Evolutionary conservation across 768 basidiomycete genomes (phyloP).

Genomic region (Omphalotus guepiniiformis): DNA sequence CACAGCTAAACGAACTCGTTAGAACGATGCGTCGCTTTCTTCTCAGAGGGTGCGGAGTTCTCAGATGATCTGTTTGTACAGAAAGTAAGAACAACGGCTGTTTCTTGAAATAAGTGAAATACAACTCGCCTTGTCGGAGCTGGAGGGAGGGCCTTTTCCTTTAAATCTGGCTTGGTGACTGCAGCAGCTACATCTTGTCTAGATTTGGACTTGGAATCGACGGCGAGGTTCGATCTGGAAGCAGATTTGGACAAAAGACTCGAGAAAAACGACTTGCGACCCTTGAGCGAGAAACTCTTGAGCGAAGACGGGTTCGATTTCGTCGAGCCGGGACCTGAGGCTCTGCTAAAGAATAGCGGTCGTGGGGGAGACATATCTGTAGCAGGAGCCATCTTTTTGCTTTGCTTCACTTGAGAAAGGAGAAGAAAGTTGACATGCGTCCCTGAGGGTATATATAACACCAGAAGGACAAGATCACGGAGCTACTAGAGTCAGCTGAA

Average conservation of each 20-base stretch:
- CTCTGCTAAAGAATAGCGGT: constrained; percentile 19
- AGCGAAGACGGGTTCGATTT: constrained; percentile 18
- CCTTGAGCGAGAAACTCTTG: constrained; percentile 21
- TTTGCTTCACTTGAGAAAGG: neutral
- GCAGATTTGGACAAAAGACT: constrained; percentile 15
- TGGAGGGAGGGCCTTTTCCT: too few relatives aligned
- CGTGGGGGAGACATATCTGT: constrained; percentile 9
- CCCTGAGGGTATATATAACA: too few relatives aligned
- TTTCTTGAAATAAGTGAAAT: neutral
- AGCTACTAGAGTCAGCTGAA: too few relatives aligned
- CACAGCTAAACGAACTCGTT: neutral
- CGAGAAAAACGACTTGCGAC: constrained; percentile 16
- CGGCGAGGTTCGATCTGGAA: constrained; percentile 4
- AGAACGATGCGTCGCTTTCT: neutral
- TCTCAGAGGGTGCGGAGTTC: neutral
- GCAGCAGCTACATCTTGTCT: neutral
- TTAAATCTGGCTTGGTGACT: neutral
- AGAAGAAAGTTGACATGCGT: too few relatives aligned
- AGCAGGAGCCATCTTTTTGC: neutral
- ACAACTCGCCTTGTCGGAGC: neutral
- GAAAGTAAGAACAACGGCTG: neutral
- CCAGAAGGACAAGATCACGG: too few relatives aligned
- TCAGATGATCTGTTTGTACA: neutral
- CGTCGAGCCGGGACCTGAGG: constrained; percentile 14
- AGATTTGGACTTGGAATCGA: constrained; percentile 7